Evolutionary conservation across 495 filamentous ascomycete species (phyloP), one percentile per base, ranked within the genome.

Genomic region (Haplographium delicatum): DNA sequence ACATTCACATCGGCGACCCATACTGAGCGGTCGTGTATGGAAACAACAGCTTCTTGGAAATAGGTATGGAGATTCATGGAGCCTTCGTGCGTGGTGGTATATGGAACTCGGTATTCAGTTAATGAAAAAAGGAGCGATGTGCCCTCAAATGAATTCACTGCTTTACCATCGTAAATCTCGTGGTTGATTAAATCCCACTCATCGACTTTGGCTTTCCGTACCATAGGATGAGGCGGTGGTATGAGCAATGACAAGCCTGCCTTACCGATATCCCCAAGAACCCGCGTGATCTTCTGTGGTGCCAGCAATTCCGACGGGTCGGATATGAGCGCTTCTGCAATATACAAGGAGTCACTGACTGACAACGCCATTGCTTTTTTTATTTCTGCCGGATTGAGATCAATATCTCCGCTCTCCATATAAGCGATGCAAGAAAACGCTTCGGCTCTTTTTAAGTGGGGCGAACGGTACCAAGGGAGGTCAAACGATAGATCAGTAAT

Each of bases 101-200:
- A 5, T 0, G 68, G 60, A 8, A 65, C 22, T 18, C 55, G 40
- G 22, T 50, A 68, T 1, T 51, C 55, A 0, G 71, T 73, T 55
- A 72, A 71, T 5, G 65, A 68, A 0, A 73, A 48, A 50, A 72
- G 71, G 5, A 74, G 44, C 0, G 70, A 68, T 19, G 63, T 68
- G 5, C 53, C 38, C 16, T 45, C 6, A 44, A 73, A 73, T 42
- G 35, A 34, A 44, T 65, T 56, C 20, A 56, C 50, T 0, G 54
- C 5, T 16, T 54, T 13, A 11, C 67, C 66, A 49, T 69, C 62
- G 43, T 64, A 73, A 0, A 18, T 15, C 0, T 34, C 10, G 42
- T 68, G 65, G 34, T 60, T 50, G 10, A 72, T 57, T 5, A 53
- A 13, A 19, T 48, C 38, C 58, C 59, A 68, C 9, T 37, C 30